phyloP scores from a whole-genome alignment of 2,329 filamentous ascomycete species.

The Colletotrichum abscissum region DNA sequence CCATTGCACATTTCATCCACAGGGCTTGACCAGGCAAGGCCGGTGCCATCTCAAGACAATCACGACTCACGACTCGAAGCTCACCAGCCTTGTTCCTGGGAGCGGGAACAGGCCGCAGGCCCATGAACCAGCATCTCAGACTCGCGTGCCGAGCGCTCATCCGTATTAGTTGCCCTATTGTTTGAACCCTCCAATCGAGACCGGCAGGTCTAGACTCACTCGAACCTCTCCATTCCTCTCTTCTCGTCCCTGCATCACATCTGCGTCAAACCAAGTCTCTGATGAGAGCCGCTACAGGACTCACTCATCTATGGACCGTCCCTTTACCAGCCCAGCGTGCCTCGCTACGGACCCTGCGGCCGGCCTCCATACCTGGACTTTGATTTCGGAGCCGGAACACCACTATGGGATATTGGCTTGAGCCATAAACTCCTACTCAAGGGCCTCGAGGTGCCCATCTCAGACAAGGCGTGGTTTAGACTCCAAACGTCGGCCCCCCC shows the following conservation, averaged over 20 bases:
- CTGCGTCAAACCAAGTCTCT: constrained; percentile 20
- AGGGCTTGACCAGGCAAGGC: not conserved
- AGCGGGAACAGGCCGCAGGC: not conserved
- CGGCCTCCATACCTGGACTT: not conserved
- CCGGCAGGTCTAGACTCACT: not conserved
- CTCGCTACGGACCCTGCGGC: not conserved
- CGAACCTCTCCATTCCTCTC: constrained; percentile 4
- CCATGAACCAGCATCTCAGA: constrained; percentile 9
- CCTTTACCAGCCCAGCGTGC: not conserved
- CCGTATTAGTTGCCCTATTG: not conserved
- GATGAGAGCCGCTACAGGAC: not conserved
- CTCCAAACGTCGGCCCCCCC: not conserved
- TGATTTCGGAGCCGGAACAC: constrained; percentile 8
- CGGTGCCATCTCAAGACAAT: not conserved
- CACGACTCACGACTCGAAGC: constrained; percentile 9
- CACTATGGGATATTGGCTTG: not conserved
- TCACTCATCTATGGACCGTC: not conserved
- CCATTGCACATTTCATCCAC: not conserved
- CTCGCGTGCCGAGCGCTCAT: not conserved
- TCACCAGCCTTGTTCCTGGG: not conserved
- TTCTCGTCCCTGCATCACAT: constrained; percentile 21
- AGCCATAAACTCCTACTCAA: not conserved
- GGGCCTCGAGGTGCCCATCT: not conserved
- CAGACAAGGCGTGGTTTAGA: not conserved
- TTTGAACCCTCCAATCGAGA: not conserved